A percentile compares a stretch with the other conserved stretches of the same genome.
Evolutionary conservation across 768 basidiomycete species (phyloP).

Genomic region (Zangia roseola): DNA sequence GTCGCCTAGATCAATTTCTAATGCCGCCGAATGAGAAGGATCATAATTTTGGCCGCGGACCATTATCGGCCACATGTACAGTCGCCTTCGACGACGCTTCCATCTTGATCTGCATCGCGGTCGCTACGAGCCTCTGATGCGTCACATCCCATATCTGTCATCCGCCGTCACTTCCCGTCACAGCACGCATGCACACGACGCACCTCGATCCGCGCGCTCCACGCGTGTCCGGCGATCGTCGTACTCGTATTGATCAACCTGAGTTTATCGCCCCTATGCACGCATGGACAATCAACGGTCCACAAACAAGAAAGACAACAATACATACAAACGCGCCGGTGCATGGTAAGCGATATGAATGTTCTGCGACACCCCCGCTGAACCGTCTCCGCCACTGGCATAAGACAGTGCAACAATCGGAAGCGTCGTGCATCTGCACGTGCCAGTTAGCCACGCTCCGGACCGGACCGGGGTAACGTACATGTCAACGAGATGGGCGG

Average conservation of each 20-base stretch:
- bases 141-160: conserved; percentile 42
- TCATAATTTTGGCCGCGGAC: too few relatives aligned
- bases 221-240: conserved; percentile 28
- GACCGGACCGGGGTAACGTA: conserved; percentile 19
- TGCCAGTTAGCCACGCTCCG: too few relatives aligned
- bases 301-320: not conserved
- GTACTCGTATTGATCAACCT: conserved; percentile 41
- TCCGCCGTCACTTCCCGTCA: not conserved
- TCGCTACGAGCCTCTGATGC: conserved; percentile 41
- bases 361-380: conserved; percentile 42
- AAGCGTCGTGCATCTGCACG: conserved; percentile 41
- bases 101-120: conserved; percentile 44
- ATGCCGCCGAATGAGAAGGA: too few relatives aligned
- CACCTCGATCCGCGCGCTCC: conserved; percentile 43
- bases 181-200: not conserved
- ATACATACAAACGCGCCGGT: conserved; percentile 37
- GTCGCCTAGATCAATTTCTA: too few relatives aligned
- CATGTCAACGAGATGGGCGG: conserved; percentile 48
- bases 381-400: conserved; percentile 27
- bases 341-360: conserved; percentile 47
- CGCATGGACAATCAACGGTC: not conserved
- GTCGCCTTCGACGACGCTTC: conserved; percentile 21
- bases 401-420: conserved; percentile 37
- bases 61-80: too few relatives aligned
- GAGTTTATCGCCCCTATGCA: conserved; percentile 45